Base-by-base conservation (phyloP, 768 basidiomycete genomes). In the Jaapia argillacea region DNA sequence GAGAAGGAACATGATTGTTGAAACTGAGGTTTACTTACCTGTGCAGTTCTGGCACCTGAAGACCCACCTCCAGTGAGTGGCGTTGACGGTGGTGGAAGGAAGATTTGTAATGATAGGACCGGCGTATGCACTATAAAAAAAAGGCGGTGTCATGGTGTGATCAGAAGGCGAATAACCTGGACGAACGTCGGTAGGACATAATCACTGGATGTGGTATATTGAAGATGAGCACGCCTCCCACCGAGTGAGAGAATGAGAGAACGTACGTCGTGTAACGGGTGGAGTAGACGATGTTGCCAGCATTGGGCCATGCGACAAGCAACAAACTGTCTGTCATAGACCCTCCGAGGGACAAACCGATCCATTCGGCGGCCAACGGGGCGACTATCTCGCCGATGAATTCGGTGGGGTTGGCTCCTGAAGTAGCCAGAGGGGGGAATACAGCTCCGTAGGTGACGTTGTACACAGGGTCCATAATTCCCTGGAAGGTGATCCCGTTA, bases 21-120 rank as follows among this genome's bases (percentile, higher is more conserved):
- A 16, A 16, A 42, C 36, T 13, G 24, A 13, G 5, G 10, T 16
- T 12, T 12, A 31, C 46, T 55, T n/a, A 77, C 76, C 60, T 36
- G 77, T 72, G 63, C 79, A 81, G 57, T 78, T 73, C 52, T 79
- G 74, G 68, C 79, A 81, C 14, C 76, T 67, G 61, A 70, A 81
- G 3, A 79, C 75, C 71, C 75, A 79, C 48, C 77, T 78, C 77
- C 77, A 80, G 49, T 78, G 74, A 1, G 77, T 79, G 0, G 74
- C 56, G 49, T 78, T 78, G 21, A 79, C 68, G 43, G 59, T 65
- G 13, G 71, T 68, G 5, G 66, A 63, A 4, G 71, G 69, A 7
- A 78, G 59, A 36, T 68, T 68, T 1, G 77, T 79, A 38, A 81
- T 58, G 13, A 65, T 60, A 0, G 77, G 76, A 2, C 75, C 76